A percentile compares a stretch with the other conserved stretches of the same genome.
phyloP scores from a whole-genome alignment of 148 eudicot species.

The Silene conica region DNA sequence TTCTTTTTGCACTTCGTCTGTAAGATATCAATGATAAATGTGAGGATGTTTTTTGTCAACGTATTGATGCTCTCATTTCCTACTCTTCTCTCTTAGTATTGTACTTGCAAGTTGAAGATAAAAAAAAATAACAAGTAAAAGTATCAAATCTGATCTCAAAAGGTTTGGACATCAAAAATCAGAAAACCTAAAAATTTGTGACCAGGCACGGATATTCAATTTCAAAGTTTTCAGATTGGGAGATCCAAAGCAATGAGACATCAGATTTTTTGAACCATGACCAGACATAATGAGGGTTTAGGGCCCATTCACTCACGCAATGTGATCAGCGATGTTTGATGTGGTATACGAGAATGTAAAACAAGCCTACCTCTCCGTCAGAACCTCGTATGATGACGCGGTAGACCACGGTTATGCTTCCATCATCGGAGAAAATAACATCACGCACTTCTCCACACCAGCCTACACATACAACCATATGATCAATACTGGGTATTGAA shows the following conservation, averaged over 20 bases:
- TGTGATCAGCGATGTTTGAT: background rate
- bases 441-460: slow-evolving; percentile 99
- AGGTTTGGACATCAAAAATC: background rate
- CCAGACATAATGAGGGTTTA: background rate
- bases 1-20: background rate
- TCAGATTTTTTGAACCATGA: background rate
- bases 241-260: background rate
- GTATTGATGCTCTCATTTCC: background rate
- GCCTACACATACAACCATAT: slow-evolving; percentile 42
- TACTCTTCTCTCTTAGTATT: background rate
- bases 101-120: too few relatives aligned
- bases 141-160: background rate
- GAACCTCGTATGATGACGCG: slow-evolving; percentile 95
- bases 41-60: background rate
- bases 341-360: background rate
- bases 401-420: slow-evolving; percentile 87
- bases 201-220: background rate
- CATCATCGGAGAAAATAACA: slow-evolving; percentile 84
- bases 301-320: slow-evolving; percentile 2
- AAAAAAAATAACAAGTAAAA: too few relatives aligned
- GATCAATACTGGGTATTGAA: slow-evolving; percentile 3
- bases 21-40: background rate
- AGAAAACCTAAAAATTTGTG: background rate
- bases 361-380: slow-evolving; percentile 86
- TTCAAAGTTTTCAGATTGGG: background rate